Percentiles rank a stretch among this genome's conserved stretches.
Evolutionary conservation across 495 filamentous ascomycete species (phyloP).

Genomic region (Neurospora sp.): DNA sequence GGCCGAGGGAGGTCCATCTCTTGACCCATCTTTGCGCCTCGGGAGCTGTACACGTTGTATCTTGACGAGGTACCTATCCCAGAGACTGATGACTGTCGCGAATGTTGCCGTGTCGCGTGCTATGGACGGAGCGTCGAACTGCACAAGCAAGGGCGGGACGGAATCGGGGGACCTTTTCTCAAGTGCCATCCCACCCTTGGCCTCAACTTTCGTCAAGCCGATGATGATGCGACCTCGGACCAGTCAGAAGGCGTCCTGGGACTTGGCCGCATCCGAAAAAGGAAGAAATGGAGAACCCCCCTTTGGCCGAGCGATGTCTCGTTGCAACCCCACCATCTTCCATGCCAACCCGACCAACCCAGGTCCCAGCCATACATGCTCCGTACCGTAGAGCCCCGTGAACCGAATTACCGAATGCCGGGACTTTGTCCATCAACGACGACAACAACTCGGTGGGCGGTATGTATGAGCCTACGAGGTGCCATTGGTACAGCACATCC

Average conservation of each 20-base stretch:
- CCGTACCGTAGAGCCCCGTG: not conserved
- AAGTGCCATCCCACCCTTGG: not conserved
- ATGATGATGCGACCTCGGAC: not conserved
- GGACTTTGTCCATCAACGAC: not conserved
- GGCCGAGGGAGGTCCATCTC: not conserved
- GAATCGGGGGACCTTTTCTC: not conserved
- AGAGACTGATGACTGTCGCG: not conserved
- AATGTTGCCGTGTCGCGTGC: not conserved
- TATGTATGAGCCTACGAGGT: not conserved
- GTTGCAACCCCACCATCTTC: not conserved
- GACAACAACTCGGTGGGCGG: not conserved
- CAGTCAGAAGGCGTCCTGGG: not conserved
- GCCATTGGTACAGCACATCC: not conserved
- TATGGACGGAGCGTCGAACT: not conserved
- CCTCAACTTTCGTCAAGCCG: not conserved
- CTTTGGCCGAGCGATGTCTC: not conserved
- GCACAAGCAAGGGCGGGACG: not conserved
- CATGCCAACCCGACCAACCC: not conserved
- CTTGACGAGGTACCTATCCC: not conserved
- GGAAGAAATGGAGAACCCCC: not conserved
- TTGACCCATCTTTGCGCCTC: not conserved
- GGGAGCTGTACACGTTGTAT: not conserved
- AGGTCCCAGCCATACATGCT: not conserved
- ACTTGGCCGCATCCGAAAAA: not conserved
- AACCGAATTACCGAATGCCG: not conserved